Evolutionary conservation across 371 early-diverging fungal genomes (phyloP).

Genomic region (Mortierella sp.): DNA sequence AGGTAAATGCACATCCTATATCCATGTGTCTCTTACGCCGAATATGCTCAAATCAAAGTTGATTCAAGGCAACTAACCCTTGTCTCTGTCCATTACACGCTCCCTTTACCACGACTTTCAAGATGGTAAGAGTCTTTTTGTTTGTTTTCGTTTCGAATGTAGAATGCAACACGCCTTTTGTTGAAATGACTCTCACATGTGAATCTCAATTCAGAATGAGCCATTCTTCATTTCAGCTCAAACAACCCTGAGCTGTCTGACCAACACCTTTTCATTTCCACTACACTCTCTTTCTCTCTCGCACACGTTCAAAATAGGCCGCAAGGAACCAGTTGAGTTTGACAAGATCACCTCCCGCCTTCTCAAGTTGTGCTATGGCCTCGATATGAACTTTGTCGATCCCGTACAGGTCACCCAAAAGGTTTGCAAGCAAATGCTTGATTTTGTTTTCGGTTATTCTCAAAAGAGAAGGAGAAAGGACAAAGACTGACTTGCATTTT

Average conservation of each 20-base stretch:
- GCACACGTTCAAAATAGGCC: constrained; percentile 56
- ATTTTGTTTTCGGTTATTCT: background rate
- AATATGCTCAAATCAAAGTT: background rate
- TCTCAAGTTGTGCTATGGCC: constrained; percentile 93
- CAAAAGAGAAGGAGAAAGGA: background rate
- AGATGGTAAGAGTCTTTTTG: background rate
- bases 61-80: no score
- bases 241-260: background rate
- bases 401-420: constrained; percentile 94
- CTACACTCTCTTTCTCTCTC: background rate
- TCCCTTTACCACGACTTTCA: background rate
- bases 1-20: constrained; percentile 57
- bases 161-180: no score
- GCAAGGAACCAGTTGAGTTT: constrained; percentile 93
- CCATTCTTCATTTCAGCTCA: background rate
- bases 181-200: background rate
- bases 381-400: constrained; percentile 94
- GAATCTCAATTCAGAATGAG: background rate
- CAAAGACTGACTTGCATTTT: background rate
- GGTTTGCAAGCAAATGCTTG: constrained; percentile 61
- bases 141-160: no score
- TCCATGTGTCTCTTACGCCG: background rate
- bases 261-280: background rate
- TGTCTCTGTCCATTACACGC: background rate
- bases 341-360: constrained; percentile 97